phyloP scores from a whole-genome alignment of 164 flowering plant genomes.

The Buxus sempervirens region DNA sequence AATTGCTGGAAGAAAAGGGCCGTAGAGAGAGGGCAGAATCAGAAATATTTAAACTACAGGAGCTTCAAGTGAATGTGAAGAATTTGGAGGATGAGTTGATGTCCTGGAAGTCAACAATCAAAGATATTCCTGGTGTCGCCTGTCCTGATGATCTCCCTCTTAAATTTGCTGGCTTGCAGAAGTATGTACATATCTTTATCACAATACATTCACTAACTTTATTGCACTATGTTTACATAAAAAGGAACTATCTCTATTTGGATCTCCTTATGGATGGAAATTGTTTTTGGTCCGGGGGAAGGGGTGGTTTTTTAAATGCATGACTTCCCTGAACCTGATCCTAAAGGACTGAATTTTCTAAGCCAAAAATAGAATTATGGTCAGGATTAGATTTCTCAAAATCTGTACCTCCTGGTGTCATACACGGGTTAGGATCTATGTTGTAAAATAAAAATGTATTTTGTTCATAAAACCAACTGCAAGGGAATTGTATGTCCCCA shows the following conservation, averaged over 20 bases:
- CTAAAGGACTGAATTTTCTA: too few species aligned
- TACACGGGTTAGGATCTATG: too few species aligned
- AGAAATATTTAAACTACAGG: conserved; percentile 59
- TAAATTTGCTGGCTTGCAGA: conserved; percentile 67
- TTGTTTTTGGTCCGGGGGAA: too few species aligned
- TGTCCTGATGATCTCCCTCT: conserved; percentile 58
- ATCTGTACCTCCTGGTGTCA: too few species aligned
- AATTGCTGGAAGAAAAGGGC: conserved; percentile 65
- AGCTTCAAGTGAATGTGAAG: conserved; percentile 40
- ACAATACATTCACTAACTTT: conserved; percentile 3
- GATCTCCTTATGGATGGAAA: too few species aligned
- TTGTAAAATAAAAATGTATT: too few species aligned
- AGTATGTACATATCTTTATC: conserved; percentile 38
- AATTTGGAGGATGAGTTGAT: conserved; percentile 77
- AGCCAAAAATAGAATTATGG: too few species aligned
- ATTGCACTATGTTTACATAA: conserved; percentile 1
- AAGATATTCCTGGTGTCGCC: conserved; percentile 72
- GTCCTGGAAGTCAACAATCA: conserved; percentile 57
- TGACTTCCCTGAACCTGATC: too few species aligned
- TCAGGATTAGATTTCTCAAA: too few species aligned
- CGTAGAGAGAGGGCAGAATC: conserved; percentile 78
- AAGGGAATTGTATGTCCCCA: too few species aligned
- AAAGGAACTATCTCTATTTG: neutral
- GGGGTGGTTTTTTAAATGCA: too few species aligned
- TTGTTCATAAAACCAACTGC: too few species aligned